Conservation (phyloP, 2,329 filamentous ascomycete species). For the Sordariomycetes sp. region DNA sequence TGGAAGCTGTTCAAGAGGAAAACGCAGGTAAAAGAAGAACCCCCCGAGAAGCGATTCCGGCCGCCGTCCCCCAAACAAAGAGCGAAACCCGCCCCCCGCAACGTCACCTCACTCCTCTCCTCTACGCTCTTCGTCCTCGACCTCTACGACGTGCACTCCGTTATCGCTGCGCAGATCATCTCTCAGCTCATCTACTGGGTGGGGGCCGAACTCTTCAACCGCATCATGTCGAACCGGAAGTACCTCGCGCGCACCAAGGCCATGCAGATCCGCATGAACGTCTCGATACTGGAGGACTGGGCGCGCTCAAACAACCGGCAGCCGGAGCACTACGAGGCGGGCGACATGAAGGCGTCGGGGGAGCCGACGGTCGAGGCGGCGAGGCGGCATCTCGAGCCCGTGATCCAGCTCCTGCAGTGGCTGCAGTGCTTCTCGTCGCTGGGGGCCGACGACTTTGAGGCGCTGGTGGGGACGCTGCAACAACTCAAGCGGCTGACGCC, state of each 20-base stretch:
- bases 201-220: slow-evolving; percentile 90
- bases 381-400: slow-evolving; percentile 71
- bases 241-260: slow-evolving; percentile 94
- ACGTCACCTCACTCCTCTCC: slow-evolving; percentile 88
- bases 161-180: slow-evolving; percentile 84
- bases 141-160: slow-evolving; percentile 96
- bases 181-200: slow-evolving; percentile 95
- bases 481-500: slow-evolving; percentile 76
- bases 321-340: slow-evolving; percentile 90
- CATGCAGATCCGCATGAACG: slow-evolving; percentile 99
- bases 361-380: slow-evolving; percentile 80
- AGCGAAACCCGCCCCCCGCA: slow-evolving; percentile 83
- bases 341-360: slow-evolving; percentile 71
- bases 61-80: slow-evolving; percentile 88
- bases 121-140: slow-evolving; percentile 95
- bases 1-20: slow-evolving; percentile 97
- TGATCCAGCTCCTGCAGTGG: slow-evolving; percentile 94
- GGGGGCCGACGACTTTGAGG: slow-evolving; percentile 72
- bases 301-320: slow-evolving; percentile 84
- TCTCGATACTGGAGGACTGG: slow-evolving; percentile 93
- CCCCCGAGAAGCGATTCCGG: slow-evolving; percentile 77
- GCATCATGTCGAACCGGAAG: slow-evolving; percentile 90
- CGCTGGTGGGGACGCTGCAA: slow-evolving; percentile 75
- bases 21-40: slow-evolving; percentile 78
- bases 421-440: slow-evolving; percentile 94